phyloP scores from a whole-genome alignment of 2,329 filamentous ascomycete species.

The Diaporthe destruens region DNA sequence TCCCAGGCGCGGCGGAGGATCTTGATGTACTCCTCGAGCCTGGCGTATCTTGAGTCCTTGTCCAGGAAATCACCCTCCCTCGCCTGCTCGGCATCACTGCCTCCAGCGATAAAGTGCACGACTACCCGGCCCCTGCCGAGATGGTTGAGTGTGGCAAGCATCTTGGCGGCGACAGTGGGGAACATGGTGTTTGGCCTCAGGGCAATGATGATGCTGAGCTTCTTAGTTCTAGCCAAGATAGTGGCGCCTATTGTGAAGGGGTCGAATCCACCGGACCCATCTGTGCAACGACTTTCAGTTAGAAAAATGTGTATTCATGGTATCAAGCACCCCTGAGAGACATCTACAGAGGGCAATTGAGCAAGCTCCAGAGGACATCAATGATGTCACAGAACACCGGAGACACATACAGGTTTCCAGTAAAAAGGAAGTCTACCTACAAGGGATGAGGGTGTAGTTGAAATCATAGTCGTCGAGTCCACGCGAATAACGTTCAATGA shows the following conservation, averaged over 20 bases:
- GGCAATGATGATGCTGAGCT: slow-evolving; percentile 72
- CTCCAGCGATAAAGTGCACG: slow-evolving; percentile 74
- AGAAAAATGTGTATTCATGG: neutral
- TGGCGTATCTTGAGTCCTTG: slow-evolving; percentile 69
- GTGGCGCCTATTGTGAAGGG: slow-evolving; percentile 71
- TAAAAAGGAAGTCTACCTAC: neutral
- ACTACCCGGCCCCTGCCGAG: slow-evolving; percentile 69
- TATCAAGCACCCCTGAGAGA: neutral
- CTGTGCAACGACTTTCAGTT: neutral
- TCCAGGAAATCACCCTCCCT: slow-evolving; percentile 70
- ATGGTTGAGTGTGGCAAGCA: slow-evolving; percentile 71
- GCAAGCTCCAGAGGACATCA: neutral
- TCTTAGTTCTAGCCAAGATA: slow-evolving; percentile 68
- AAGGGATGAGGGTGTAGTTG: slow-evolving; percentile 73
- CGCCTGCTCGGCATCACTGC: slow-evolving; percentile 70
- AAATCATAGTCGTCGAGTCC: slow-evolving; percentile 70
- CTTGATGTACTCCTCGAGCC: slow-evolving; percentile 72
- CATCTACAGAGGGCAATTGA: neutral
- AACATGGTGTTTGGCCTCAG: slow-evolving; percentile 72
- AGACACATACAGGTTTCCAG: neutral
- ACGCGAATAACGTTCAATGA: slow-evolving; percentile 67
- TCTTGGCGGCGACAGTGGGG: slow-evolving; percentile 72
- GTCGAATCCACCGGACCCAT: slow-evolving; percentile 67
- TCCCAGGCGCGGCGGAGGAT: slow-evolving; percentile 71
- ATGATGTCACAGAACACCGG: no score